Conservation (phyloP, 2,329 filamentous ascomycete species). For the Neonectria hederae region DNA sequence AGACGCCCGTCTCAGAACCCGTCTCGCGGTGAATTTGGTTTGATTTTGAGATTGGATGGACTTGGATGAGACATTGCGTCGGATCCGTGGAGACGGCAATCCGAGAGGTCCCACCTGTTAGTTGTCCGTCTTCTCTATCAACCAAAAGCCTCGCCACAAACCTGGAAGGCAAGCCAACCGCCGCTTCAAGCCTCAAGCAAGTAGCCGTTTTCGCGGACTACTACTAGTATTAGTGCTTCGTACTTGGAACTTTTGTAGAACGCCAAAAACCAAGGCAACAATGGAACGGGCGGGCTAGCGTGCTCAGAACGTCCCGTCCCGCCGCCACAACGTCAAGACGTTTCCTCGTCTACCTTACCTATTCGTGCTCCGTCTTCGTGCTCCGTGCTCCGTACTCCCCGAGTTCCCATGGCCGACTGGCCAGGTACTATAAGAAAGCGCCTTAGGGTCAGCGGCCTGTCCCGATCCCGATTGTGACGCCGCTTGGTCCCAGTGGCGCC, state of each 20-base stretch:
- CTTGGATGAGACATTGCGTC: neutral
- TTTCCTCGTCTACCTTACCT: neutral
- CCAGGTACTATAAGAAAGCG: neutral
- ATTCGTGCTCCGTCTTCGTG: neutral
- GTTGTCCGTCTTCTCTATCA: neutral
- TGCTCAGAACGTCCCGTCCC: neutral
- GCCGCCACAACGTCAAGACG: neutral
- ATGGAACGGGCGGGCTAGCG: neutral
- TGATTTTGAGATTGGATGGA: neutral
- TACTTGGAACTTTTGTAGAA: neutral
- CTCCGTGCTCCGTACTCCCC: neutral
- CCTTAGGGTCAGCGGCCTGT: neutral
- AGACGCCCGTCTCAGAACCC: conserved; percentile 3
- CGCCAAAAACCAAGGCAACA: neutral
- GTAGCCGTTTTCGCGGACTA: neutral
- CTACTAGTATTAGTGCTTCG: neutral
- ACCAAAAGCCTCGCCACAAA: neutral
- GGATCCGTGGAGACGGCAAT: conserved; percentile 4
- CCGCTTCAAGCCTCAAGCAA: neutral
- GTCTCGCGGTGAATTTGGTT: conserved; percentile 1
- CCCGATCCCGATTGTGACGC: conserved; percentile 9
- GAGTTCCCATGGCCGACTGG: neutral
- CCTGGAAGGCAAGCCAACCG: neutral
- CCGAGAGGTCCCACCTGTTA: conserved; percentile 12
- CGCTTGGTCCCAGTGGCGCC: neutral